Percentiles rank a stretch among this genome's conserved stretches.
Conservation (phyloP, 495 filamentous ascomycete species). For the Penicillium salamii region DNA sequence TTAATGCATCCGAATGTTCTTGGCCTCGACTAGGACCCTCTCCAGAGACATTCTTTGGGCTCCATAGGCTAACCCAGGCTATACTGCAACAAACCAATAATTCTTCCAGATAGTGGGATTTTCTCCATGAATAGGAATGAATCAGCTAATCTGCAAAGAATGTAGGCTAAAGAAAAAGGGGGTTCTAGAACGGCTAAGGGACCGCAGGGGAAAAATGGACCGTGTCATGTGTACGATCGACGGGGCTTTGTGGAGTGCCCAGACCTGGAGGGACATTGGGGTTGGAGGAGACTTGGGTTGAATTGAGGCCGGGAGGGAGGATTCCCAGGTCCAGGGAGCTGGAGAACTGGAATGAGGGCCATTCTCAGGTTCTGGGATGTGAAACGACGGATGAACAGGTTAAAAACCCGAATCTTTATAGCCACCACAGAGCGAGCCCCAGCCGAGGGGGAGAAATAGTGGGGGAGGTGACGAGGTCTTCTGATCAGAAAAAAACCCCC, state of each 20-base stretch:
- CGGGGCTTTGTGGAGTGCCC: constrained; percentile 17
- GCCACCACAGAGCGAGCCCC: too few relatives aligned
- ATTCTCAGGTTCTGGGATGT: too few relatives aligned
- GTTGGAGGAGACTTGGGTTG: neutral
- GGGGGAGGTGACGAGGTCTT: constrained; percentile 39
- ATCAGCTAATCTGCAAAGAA: constrained; percentile 17
- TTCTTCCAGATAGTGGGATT: constrained; percentile 7
- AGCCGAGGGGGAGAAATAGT: constrained; percentile 11
- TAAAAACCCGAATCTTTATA: too few relatives aligned
- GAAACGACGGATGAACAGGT: too few relatives aligned
- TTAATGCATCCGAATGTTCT: constrained; percentile 10
- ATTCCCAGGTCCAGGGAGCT: too few relatives aligned
- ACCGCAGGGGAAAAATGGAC: constrained; percentile 29
- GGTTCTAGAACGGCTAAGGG: constrained; percentile 32
- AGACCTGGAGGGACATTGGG: constrained; percentile 1
- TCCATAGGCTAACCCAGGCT: too few relatives aligned
- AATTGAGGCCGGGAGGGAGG: neutral
- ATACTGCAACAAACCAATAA: constrained; percentile 13
- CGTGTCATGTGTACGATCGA: constrained; percentile 45
- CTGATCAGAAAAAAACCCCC: constrained; percentile 38
- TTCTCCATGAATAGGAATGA: constrained; percentile 33
- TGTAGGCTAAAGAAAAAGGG: constrained; percentile 9
- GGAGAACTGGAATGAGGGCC: too few relatives aligned
- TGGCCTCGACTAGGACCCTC: constrained; percentile 9
- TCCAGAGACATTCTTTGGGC: neutral